phyloP scores from a whole-genome alignment of 2,329 filamentous ascomycete genomes.

The Aspergillus luchuensis region DNA sequence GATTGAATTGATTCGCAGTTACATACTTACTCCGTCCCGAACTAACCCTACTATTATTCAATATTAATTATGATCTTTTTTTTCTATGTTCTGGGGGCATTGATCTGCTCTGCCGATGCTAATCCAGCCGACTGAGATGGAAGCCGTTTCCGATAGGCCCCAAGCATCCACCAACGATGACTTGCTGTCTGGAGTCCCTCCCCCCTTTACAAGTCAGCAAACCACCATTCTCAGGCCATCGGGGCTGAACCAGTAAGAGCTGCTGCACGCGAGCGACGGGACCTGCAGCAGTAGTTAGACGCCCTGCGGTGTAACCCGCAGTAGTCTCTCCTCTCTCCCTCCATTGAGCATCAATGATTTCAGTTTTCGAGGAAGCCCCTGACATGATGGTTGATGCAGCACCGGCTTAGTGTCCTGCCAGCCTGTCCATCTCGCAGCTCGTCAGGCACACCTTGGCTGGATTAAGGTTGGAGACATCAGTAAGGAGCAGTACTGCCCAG shows the following conservation, averaged over 20 bases:
- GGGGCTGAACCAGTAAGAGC: background rate
- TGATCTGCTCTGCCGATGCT: background rate
- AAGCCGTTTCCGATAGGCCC: background rate
- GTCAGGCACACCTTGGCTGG: conserved; percentile 10
- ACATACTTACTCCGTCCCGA: background rate
- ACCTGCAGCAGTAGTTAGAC: conserved; percentile 18
- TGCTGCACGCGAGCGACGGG: conserved; percentile 19
- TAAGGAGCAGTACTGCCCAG: conserved; percentile 13
- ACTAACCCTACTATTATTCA: background rate
- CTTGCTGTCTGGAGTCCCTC: background rate
- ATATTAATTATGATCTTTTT: too few relatives aligned
- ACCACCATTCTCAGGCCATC: background rate
- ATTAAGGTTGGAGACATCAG: conserved; percentile 18
- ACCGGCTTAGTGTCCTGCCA: background rate
- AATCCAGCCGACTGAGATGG: background rate
- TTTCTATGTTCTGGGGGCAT: background rate
- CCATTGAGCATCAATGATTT: background rate
- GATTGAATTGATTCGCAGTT: background rate
- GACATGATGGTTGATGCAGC: conserved; percentile 16
- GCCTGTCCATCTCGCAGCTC: background rate
- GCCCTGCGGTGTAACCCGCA: conserved; percentile 17
- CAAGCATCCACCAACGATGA: background rate
- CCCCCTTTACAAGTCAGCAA: background rate
- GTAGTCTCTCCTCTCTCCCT: background rate
- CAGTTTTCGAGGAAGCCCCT: conserved; percentile 16